phyloP scores from a whole-genome alignment of 225 moss, liverwort and hornwort genomes.

The Bryoerythrophyllum caledonicum region DNA sequence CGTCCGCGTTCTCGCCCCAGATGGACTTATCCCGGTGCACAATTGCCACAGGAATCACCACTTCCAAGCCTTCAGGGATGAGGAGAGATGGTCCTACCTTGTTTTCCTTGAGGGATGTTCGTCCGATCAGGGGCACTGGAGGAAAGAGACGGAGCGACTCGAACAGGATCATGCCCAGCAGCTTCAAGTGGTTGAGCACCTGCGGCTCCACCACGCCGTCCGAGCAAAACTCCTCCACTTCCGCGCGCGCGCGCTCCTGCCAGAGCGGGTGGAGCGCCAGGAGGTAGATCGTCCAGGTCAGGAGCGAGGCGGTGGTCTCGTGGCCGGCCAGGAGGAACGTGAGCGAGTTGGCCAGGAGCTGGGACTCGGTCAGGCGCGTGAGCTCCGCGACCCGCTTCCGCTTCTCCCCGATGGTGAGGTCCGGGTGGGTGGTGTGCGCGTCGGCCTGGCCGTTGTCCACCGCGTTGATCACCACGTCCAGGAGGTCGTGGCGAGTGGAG shows the following conservation, averaged over 20 bases:
- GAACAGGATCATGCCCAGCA: slow-evolving; percentile 74
- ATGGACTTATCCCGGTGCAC: slow-evolving; percentile 60
- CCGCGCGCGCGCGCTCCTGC: slow-evolving; percentile 88
- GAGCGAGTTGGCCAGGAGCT: slow-evolving; percentile 68
- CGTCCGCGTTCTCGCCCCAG: slow-evolving; percentile 81
- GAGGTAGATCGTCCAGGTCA: slow-evolving; percentile 83
- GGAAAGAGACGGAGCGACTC: slow-evolving; percentile 84
- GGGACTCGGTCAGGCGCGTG: slow-evolving; percentile 39
- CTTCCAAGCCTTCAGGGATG: slow-evolving; percentile 73
- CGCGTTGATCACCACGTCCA: slow-evolving; percentile 62
- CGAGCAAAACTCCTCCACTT: slow-evolving; percentile 76
- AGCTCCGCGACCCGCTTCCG: slow-evolving; percentile 29
- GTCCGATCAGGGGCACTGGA: slow-evolving; percentile 79
- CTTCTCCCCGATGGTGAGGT: slow-evolving; percentile 30
- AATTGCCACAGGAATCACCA: slow-evolving; percentile 74
- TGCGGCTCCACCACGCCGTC: slow-evolving; percentile 50
- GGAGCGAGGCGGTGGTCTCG: slow-evolving; percentile 86
- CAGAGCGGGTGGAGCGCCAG: slow-evolving; percentile 75
- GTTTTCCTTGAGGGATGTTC: slow-evolving; percentile 59
- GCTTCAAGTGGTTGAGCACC: slow-evolving; percentile 64
- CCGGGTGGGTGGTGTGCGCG: not conserved
- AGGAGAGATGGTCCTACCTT: slow-evolving; percentile 47
- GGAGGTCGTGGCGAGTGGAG: slow-evolving; percentile 42
- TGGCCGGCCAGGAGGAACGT: slow-evolving; percentile 86
- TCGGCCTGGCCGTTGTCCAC: slow-evolving; percentile 11